Base-by-base conservation (phyloP, 2,329 filamentous ascomycete genomes). In the Fusarium sp. region DNA sequence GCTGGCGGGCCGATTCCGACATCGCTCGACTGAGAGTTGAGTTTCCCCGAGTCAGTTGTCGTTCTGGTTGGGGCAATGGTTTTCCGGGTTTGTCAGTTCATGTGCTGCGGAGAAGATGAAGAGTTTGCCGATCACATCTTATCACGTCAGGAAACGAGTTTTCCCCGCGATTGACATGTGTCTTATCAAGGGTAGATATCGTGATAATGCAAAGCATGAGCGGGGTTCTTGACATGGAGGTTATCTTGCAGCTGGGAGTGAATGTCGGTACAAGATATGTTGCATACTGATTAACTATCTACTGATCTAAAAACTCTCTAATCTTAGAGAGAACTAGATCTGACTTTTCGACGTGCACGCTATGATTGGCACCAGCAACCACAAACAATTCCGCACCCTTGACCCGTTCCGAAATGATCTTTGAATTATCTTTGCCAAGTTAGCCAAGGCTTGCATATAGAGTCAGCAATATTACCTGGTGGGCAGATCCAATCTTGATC, bases 401-500 rank as follows among this genome's bases (percentile, higher is more conserved):
- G 20, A 73, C 37, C 1, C 61, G 54, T 13, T 69, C 63, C 7
- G 65, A 37, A 27, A 74, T 73, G 2, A 71, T 13, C 13, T 22
- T 64, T 3, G 72, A 74, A 13, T 74, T 72, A 13, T 73, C 72
- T 74, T 14, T 11, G 2, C 9, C 16, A 7, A 27, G 45, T 68
- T 38, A 57, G 37, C 20, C 16, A 7, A 16, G 11, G 10, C 7
- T 13, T 5, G 14, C 20, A 29, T 20, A 5, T 1, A 24, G 20
- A 14, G 20, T 2, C 6, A 29, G 10, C 3, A 20, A 62, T 35
- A 7, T 50, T 52, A 71, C 71, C 71, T 64, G 62, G 65, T 3
- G 71, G 71, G 20, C 69, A 74, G 45, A 74, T 74, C 72, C 72
- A 74, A 38, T 74, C 72, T 34, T 73, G 65, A 6, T 74, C 72